Evolutionary conservation across 2,329 filamentous ascomycete species (phyloP).

Genomic region (Tothia fuscella): DNA sequence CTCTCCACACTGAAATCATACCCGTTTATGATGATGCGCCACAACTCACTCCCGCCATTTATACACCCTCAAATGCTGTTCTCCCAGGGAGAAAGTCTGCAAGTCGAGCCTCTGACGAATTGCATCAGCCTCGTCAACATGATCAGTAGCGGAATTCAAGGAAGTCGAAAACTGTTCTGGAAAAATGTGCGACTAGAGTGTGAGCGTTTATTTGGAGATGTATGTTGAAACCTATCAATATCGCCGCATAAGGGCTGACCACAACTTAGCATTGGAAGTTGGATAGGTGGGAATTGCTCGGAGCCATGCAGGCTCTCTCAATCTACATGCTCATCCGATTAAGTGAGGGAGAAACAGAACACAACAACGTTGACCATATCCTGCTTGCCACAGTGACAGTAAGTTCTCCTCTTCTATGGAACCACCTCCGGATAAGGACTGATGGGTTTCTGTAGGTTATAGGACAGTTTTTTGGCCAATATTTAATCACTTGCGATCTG

Average conservation of each 20-base stretch:
- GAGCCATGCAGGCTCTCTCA: conserved; percentile 32
- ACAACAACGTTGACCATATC: conserved; percentile 31
- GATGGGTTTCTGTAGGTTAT: too few species aligned
- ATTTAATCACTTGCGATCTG: not conserved
- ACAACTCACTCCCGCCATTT: not conserved
- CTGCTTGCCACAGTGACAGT: not conserved
- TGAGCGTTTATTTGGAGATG: conserved; percentile 26
- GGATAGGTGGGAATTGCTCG: conserved; percentile 28
- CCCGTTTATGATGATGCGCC: not conserved
- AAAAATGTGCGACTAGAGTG: conserved; percentile 33
- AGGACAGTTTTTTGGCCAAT: not conserved
- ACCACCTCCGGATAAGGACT: too few species aligned
- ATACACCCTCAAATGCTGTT: conserved; percentile 12
- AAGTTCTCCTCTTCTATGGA: too few species aligned
- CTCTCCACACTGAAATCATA: not conserved
- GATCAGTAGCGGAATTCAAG: conserved; percentile 22
- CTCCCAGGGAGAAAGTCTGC: conserved; percentile 14
- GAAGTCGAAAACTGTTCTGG: conserved; percentile 33
- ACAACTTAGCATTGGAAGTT: conserved; percentile 19
- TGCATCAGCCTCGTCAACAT: conserved; percentile 33
- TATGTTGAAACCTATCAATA: conserved; percentile 15
- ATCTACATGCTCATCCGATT: conserved; percentile 33
- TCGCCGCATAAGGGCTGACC: not conserved
- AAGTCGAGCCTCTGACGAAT: conserved; percentile 28
- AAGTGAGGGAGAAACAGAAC: conserved; percentile 32